Evolutionary conservation across 129 eudicot genomes (phyloP).

Genomic region (Gnaphalium uliginosum): DNA sequence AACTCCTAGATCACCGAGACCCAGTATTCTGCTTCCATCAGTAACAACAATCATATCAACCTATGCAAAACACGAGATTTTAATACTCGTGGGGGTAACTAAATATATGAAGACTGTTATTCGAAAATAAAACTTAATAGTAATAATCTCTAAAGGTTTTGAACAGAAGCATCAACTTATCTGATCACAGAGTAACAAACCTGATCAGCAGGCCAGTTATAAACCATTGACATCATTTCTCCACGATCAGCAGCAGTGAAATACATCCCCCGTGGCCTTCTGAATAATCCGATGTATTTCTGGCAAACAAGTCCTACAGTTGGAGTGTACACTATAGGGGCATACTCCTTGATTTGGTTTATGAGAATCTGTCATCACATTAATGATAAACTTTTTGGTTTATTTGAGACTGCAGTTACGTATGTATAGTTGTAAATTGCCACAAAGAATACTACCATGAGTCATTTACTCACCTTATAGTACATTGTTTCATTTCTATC

Average conservation of each 20-base stretch:
- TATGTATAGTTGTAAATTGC: background rate
- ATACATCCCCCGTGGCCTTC: constrained; percentile 94
- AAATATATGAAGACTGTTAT: background rate
- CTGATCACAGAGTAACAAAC: constrained; percentile 33
- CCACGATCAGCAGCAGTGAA: constrained; percentile 94
- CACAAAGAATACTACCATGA: background rate
- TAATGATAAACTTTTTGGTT: background rate
- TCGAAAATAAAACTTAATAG: too few species aligned
- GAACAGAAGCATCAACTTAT: background rate
- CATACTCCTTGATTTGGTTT: constrained; percentile 80
- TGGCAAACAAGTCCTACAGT: constrained; percentile 96
- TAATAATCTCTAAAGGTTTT: background rate
- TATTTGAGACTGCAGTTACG: constrained; percentile 1
- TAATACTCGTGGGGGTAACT: background rate
- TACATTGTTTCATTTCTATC: constrained; percentile 98
- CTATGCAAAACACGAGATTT: constrained; percentile 36
- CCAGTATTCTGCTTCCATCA: constrained; percentile 93
- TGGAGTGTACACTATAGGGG: constrained; percentile 92
- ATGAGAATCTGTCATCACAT: constrained; percentile 59
- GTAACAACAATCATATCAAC: constrained; percentile 99
- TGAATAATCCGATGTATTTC: constrained; percentile 84
- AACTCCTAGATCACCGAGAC: constrained; percentile 97
- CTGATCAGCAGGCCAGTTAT: constrained; percentile 98
- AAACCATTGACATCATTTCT: constrained; percentile 98
- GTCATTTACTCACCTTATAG: constrained; percentile 58